Percentiles rank a stretch among this genome's conserved stretches.
phyloP scores from a whole-genome alignment of 441 rosid species.

The Populus trichocarpa region DNA sequence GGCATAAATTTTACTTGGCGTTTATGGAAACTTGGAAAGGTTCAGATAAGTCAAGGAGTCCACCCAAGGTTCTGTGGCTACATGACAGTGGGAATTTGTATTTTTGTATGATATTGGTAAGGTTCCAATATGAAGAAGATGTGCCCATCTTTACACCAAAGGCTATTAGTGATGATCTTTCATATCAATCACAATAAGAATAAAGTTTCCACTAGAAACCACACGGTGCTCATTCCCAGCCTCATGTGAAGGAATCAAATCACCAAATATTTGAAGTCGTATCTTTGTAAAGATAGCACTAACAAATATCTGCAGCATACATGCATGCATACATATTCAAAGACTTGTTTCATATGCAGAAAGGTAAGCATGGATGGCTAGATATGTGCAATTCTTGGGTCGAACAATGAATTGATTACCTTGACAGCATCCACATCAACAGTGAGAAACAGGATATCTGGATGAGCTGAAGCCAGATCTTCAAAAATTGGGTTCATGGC shows the following conservation, averaged over 20 bases:
- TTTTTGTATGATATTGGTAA: background rate
- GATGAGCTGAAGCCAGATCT: slow-evolving; percentile 57
- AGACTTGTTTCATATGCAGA: background rate
- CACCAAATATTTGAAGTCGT: background rate
- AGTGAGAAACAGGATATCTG: slow-evolving; percentile 68
- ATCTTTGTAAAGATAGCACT: background rate
- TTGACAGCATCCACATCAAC: slow-evolving; percentile 91
- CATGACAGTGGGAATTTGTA: background rate
- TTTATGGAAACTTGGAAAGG: background rate
- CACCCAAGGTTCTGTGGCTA: background rate
- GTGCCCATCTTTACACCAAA: background rate
- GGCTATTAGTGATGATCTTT: background rate
- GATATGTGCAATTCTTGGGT: background rate
- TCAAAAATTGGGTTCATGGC: slow-evolving; percentile 76
- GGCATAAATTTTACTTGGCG: too few species aligned
- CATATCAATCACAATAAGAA: background rate
- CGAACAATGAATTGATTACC: slow-evolving; percentile 33
- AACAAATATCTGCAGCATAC: background rate
- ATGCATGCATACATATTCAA: background rate
- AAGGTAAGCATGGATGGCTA: background rate
- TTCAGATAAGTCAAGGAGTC: background rate
- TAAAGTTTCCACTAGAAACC: background rate
- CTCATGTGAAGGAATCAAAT: background rate
- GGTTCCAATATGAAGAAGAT: background rate
- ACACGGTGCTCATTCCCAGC: background rate